Evolutionary conservation across 345 rosid species (phyloP).

Genomic region (Gossypium mustelinum): DNA sequence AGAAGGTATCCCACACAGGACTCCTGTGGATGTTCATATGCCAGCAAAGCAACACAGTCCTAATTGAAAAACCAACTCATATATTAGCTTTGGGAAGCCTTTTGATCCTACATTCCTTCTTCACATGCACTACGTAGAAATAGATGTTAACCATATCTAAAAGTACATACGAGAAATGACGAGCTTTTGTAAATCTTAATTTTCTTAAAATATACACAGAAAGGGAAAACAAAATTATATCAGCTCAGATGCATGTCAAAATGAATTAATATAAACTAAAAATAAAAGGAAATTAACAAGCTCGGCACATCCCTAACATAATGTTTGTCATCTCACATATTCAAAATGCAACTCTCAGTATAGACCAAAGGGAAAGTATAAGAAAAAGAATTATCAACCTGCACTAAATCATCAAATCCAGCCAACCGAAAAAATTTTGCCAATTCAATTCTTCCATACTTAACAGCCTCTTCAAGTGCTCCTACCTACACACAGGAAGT

Average conservation of each 20-base stretch:
- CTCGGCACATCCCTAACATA: neutral
- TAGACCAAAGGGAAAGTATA: neutral
- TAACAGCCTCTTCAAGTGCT: constrained; percentile 69
- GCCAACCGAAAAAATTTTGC: constrained; percentile 56
- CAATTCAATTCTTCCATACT: constrained; percentile 68
- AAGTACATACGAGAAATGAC: neutral
- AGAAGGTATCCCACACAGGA: constrained; percentile 70
- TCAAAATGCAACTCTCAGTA: neutral
- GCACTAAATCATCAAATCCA: constrained; percentile 52
- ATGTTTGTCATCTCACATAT: neutral
- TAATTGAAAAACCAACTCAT: constrained; percentile 16
- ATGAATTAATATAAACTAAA: neutral
- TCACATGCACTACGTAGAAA: constrained; percentile 11
- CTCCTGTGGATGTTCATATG: constrained; percentile 60
- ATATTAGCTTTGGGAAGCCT: constrained; percentile 5
- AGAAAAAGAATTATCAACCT: constrained; percentile 38
- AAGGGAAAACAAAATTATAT: neutral
- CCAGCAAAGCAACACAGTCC: constrained; percentile 88
- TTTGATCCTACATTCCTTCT: neutral
- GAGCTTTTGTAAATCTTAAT: neutral
- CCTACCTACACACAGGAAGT: constrained; percentile 47
- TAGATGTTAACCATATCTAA: neutral
- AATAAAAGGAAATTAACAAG: neutral
- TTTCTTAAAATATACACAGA: neutral
- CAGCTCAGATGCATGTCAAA: neutral